A percentile compares a stretch with the other conserved stretches of the same genome.
phyloP scores from a whole-genome alignment of 2,329 filamentous ascomycete genomes.

The Apiospora hydei region DNA sequence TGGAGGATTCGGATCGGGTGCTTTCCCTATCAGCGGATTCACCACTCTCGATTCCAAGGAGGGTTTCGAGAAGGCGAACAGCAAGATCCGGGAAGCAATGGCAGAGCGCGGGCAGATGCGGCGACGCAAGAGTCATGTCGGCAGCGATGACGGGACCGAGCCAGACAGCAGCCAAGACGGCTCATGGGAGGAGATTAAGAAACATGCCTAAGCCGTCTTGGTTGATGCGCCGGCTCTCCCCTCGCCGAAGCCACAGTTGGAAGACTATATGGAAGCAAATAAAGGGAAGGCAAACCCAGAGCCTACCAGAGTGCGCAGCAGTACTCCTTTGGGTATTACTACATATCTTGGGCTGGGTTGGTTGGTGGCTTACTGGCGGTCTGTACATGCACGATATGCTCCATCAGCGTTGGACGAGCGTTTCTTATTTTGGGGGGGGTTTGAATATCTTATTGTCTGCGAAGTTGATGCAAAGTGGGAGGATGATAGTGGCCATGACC shows the following conservation, averaged over 20 bases:
- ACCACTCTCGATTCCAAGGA: slow-evolving; percentile 71
- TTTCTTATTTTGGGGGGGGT: neutral
- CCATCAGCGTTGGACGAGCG: slow-evolving; percentile 3
- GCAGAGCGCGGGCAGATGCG: slow-evolving; percentile 71
- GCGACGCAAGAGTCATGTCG: slow-evolving; percentile 52
- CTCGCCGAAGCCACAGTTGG: neutral
- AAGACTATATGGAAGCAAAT: neutral
- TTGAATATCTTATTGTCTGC: neutral
- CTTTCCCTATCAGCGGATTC: slow-evolving; percentile 74
- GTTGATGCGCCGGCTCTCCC: neutral
- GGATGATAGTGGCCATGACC: neutral
- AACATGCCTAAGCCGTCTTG: slow-evolving; percentile 3
- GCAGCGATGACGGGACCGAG: slow-evolving; percentile 23
- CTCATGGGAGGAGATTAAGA: slow-evolving; percentile 22
- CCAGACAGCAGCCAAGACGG: slow-evolving; percentile 24
- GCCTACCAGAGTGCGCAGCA: neutral
- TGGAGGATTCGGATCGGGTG: slow-evolving; percentile 65
- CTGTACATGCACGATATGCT: neutral
- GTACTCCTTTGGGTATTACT: neutral
- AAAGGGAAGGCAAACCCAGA: neutral
- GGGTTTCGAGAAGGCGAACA: slow-evolving; percentile 82
- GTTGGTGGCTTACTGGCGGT: neutral
- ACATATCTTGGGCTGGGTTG: neutral
- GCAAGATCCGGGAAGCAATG: slow-evolving; percentile 87
- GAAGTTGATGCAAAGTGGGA: neutral